Evolutionary conservation across 176 grass and related monocot genomes (phyloP), one percentile per base, ranked within the genome.

Genomic region (Chrysopogon serrulatus): DNA sequence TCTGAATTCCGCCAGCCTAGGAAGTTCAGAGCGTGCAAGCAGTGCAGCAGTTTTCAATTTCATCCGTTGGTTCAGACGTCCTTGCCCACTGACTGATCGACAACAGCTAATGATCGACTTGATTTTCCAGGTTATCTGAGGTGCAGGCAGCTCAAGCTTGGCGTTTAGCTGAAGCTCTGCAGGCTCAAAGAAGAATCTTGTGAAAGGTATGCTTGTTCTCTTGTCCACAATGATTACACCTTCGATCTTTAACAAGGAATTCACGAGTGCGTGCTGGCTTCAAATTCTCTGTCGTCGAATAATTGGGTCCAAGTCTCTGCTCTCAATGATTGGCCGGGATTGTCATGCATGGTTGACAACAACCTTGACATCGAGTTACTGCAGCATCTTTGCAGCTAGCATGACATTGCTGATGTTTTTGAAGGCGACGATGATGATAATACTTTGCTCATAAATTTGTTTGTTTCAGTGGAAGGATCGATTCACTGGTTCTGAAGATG

Each of bases 121-220:
- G n/a, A n/a, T 26, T 57, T 57, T 82, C 39, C 87, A 80, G 82
- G 68, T 44, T 23, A 72, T 42, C 24, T 6, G 48, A 45, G 47
- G 70, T 4, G 40, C 36, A 10, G 6, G 16, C 37, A 24, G 35
- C 49, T 9, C 30, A 5, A 6, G 51, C 5, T 79, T 35, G 63
- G 65, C 41, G 53, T 88, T 84, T 37, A 27, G 64, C 37, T 51
- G n/a, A 86, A 86, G 84, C 30, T 24, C 47, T 61, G 37, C 1
- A 45, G 47, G 18, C 47, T 35, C 65, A 71, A 80, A 56, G 43
- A 54, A 78, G 65, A 86, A 86, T 82, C 78, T 69, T 13, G 43
- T 57, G 83, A 86, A 86, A 90, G 83, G 79, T 90, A 73, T 13
- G 73, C 44, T 68, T 82, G 28, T 47, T 86, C 65, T 70, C 21